Evolutionary conservation across 805 yeast genomes (phyloP), one percentile per base, ranked within the genome.

Genomic region (Kazachstania bromeliacearum): DNA sequence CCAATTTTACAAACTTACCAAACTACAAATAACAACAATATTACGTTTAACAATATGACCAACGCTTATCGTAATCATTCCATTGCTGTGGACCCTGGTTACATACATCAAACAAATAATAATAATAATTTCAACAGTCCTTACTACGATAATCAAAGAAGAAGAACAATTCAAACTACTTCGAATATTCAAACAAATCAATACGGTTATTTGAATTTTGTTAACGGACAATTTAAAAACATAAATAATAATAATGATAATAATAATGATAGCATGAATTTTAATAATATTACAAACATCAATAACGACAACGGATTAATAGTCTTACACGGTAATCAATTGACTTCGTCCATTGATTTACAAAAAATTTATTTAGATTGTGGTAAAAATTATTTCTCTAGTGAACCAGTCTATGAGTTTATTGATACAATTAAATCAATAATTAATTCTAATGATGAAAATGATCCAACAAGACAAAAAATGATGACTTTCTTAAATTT

Each of bases 341-440:
- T 34, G 15, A 21, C 27, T 16, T 73, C 85, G 2, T 76, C 87
- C 0, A 60, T 68, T 0, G 77, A 71, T 9, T 64, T 82, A 38
- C 72, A 71, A 37, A 45, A 56, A 7, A 58, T 72, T 32, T 81
- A 70, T 46, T 38, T 50, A 8, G 66, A 54, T 18, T 53, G 69
- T 45, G 72, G 80, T 1, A 51, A 59, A 12, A 64, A 63, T 27
- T 81, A 81, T 55, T 82, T 79, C 44, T 69, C 75, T n/a, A 63
- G 64, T 32, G 56, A 58, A 4, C 46, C 55, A 6, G 70, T 73
- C 3, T 49, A 54, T 37, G 43, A 55, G 24, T 61, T 74, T 21
- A 62, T 68, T 23, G 56, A 57, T 24, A 50, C 57, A 30, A 45
- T 71, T 21, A 59, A 59, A 24, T 32, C 39, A 5, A 48, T 49